Evolutionary conservation across 441 rosid genomes (phyloP), one percentile per base, ranked within the genome.

Genomic region (Macaranga tanarius): DNA sequence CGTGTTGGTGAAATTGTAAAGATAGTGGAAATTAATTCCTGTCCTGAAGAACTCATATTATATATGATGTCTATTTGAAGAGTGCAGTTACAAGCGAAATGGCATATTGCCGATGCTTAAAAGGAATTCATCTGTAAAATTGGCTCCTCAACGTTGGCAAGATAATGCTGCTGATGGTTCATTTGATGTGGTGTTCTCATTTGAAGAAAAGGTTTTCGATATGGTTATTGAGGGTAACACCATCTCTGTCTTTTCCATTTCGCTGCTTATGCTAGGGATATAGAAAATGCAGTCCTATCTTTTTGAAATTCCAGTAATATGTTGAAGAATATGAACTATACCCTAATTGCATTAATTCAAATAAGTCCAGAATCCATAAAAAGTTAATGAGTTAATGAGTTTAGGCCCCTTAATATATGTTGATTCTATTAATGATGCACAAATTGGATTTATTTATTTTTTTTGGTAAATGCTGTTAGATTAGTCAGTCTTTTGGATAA

Each of bases 141-240:
- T 86, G 65, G 96, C 97, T 44, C 99, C 99, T 0, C 99, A 95
- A 67, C 89, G 97, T 16, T 95, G 99, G 97, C 97, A 95, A 81
- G 93, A 92, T 20, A 95, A 92, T 80, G 92, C 89, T 77, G 85
- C 87, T 12, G 98, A 92, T 82, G 99, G 99, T 69, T 75, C 73
- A 44, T 92, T 95, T 66, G 92, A 91, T 77, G 85, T 92, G 26
- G 92, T 92, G 7, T 77, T 91, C 68, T 74, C 96, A 0, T 95
- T 95, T 77, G 99, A 94, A 85, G 99, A 94, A 73, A 90, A 92
- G 82, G 97, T 94, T 66, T 94, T 94, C 0, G 99, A 95, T 79
- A 89, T 89, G 77, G 92, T 91, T 54, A 73, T 95, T 72, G 97
- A 92, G 83, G 97, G 97, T 92, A 73, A 10, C 58, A 38, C 34